Evolutionary conservation across 2,329 filamentous ascomycete genomes (phyloP).

Genomic region (Talaromyces verruculosus): DNA sequence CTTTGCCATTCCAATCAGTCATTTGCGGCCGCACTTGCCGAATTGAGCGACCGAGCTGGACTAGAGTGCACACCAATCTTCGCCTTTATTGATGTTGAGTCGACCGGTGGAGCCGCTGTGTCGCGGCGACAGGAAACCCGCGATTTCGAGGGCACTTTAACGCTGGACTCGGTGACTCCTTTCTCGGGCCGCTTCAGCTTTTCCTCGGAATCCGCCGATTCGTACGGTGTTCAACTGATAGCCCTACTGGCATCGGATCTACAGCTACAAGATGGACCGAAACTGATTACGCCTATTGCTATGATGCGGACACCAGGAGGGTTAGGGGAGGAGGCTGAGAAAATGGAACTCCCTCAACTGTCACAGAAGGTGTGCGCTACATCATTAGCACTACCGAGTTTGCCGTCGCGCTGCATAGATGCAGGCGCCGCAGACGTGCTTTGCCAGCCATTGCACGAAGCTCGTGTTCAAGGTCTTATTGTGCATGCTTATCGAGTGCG

Average conservation of each 20-base stretch:
- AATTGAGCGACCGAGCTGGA: conserved; percentile 50
- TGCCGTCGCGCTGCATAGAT: conserved; percentile 73
- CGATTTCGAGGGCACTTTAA: conserved; percentile 30
- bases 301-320: conserved; percentile 37
- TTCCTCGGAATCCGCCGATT: conserved; percentile 46
- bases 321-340: conserved; percentile 9
- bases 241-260: conserved; percentile 52
- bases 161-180: conserved; percentile 34
- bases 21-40: conserved; percentile 54
- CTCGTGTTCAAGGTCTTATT: conserved; percentile 72
- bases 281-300: conserved; percentile 52
- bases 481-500: conserved; percentile 82
- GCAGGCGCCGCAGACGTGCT: conserved; percentile 85
- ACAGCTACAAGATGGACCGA: conserved; percentile 51
- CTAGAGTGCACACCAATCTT: conserved; percentile 55
- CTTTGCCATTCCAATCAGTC: conserved; percentile 54
- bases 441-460: conserved; percentile 71
- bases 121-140: conserved; percentile 33
- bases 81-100: conserved; percentile 55
- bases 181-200: conserved; percentile 44
- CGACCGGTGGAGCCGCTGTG: conserved; percentile 39
- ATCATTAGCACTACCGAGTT: conserved; percentile 50
- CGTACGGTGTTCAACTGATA: conserved; percentile 51
- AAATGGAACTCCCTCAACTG: background rate
- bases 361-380: conserved; percentile 23